Evolutionary conservation across 305 asterid genomes (phyloP), one percentile per base, ranked within the genome.

Genomic region (Fraxinus nigra): DNA sequence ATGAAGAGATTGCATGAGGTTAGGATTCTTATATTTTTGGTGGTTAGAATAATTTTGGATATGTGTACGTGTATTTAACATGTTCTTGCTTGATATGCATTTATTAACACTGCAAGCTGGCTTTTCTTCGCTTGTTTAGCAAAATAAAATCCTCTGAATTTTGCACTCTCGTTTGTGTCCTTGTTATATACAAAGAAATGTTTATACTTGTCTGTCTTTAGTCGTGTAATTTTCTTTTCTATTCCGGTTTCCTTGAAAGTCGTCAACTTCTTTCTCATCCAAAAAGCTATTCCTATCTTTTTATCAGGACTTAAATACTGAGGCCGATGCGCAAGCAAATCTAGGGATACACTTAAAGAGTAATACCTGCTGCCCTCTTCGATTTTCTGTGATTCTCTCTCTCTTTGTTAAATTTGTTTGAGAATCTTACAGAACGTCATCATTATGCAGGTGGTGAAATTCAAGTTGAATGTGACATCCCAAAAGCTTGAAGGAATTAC

Each of bases 271-370:
- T 20, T 10, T 75, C 10, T 51, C 40, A 14, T 6, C 67, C 73
- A 5, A 75, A 67, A 67, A 0, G 74, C 74, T 28, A 24, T 82
- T 81, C 26, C 32, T 51, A 24, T 18, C 28, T 24, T 37, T 65
- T 76, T 84, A 33, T 82, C 86, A 92, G 99, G 97, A 91, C 35
- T 84, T 48, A 87, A 95, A 95, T 84, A 85, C 91, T 2, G 99
- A 95, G 51, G 99, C 99, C 6, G 99, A 95, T 87, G 92, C 92
- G 78, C 99, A 93, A 83, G 99, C 99, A 82, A 95, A 94, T 87
- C 85, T 92, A 37, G 99, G 89, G 32, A 84, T 94, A 76, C 93
- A 91, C 87, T 90, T 94, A 8, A 86, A 89, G 83, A 77, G 99
- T 95, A 89, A 89, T 81, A 35, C 77, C 61, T 46, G 61, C 30